Evolutionary conservation across 179 eudicot genomes (phyloP), one percentile per base, ranked within the genome.

Genomic region (Amaranthus tricolor): DNA sequence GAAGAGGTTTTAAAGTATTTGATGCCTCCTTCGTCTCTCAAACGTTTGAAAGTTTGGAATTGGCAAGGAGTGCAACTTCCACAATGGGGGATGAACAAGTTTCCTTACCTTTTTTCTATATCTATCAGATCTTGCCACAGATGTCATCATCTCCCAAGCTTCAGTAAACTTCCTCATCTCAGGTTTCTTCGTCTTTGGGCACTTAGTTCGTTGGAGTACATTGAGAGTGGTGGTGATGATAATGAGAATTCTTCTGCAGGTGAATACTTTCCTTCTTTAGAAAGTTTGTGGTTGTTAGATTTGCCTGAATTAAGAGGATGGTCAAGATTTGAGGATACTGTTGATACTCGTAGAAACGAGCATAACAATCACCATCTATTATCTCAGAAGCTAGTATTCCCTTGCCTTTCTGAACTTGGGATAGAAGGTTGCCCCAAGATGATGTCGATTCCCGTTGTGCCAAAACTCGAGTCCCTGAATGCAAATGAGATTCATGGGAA

Each of bases 31-130:
- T 48, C 75, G 15, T 20, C 58, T 73, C 49, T 73, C 12, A 62
- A 73, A 73, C 21, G 47, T 13, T 16, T 73, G 8, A 12, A 31
- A 15, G 31, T 73, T 31, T 12, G 10, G n/a, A 0, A 13, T 12
- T 62, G 68, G 59, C 49, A 51, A 20, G 76, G 76, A 24, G 66
- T 62, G 21, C 54, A 12, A 5, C 61, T 73, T 51, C 76, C 76
- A 50, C 6, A 17, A 15, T 73, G 76, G 76, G 45, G 68, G 59
- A 50, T 62, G 68, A 44, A 71, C 20, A 44, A 45, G 66, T 20
- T 48, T 44, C 74, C 63, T 55, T 40, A 16, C 55, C 75, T 72
- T 58, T 19, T 72, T 47, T 59, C 55, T n/a, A 11, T 72, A 47
- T 8, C 31, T n/a, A 45, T 72, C 49, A n/a, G 14, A n/a, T 19